Evolutionary conservation across 768 basidiomycete species (phyloP), one percentile per base, ranked within the genome.

Genomic region (Calocybe indica): DNA sequence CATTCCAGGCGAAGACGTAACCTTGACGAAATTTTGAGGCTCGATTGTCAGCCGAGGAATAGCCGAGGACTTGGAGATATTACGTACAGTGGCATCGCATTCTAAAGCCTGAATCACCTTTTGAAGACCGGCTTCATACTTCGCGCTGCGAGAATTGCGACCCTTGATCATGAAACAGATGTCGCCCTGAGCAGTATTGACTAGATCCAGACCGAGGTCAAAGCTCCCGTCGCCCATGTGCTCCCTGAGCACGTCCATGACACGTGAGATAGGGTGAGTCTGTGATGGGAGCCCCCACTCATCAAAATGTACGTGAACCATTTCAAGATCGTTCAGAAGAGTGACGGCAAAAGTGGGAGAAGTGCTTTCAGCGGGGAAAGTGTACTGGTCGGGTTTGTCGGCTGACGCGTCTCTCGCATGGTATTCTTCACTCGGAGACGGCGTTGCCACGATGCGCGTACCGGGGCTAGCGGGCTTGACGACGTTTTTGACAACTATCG

Each of bases 401-500:
- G 11, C 22, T 22, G 22, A 22, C 38, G 36, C 13, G 9, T 7
- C 12, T 5, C 5, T 11, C 11, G 7, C 13, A 30, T 12, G 43
- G 10, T 43, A 36, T 6, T 9, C n/a, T 7, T 34, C 32, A 29
- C 30, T 31, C 11, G 6, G 10, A 29, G 13, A 45, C 28, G 13
- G 7, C 12, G 9, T 37, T 46, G 13, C 22, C 22, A 35, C 15
- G 5, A 45, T 40, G 13, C 15, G 33, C 6, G 39, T 46, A 9
- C 49, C 45, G 15, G 49, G 12, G 11, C 49, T 43, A 12, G 32
- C n/a, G 33, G 49, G 49, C 11, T 50, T 50, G 22, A 40, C 45
- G 3, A 50, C 49, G 29, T 50, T 50, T 38, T 43, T 50, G 2
- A 50, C 49, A 6, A 46, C 8, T 30, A 50, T 50, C 7, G 49